phyloP scores from a whole-genome alignment of 148 eudicot species.

The Amaranthus cruentus region DNA sequence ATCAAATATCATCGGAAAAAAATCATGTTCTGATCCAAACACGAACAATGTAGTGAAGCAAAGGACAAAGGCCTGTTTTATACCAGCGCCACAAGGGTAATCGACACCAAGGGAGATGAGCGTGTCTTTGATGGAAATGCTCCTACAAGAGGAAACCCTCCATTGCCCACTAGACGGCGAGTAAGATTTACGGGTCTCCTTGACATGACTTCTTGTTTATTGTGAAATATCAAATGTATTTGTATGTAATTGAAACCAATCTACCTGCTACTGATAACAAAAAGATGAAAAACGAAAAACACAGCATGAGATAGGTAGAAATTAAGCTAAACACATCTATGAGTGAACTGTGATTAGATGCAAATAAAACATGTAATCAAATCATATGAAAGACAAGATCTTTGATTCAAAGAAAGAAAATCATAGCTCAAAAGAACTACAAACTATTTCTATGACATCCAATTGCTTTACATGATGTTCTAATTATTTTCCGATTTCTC shows the following conservation, averaged over 20 bases:
- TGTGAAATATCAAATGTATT: neutral
- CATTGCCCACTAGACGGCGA: conserved; percentile 63
- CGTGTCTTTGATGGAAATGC: conserved; percentile 77
- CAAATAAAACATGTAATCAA: neutral
- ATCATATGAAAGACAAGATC: neutral
- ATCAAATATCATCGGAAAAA: neutral
- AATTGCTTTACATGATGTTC: neutral
- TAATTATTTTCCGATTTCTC: neutral
- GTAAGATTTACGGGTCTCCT: conserved; percentile 74
- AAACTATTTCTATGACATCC: neutral
- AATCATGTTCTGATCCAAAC: neutral
- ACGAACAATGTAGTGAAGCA: neutral
- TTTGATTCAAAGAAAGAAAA: neutral
- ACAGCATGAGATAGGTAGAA: conserved; percentile 16
- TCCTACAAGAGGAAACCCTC: conserved; percentile 65
- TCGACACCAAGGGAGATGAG: conserved; percentile 66
- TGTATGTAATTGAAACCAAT: neutral
- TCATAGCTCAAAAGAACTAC: neutral
- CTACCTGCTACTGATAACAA: neutral
- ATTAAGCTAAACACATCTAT: neutral
- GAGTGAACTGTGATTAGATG: neutral
- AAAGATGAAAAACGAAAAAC: conserved; percentile 10
- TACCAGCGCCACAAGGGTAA: conserved; percentile 35
- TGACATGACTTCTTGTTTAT: conserved; percentile 47
- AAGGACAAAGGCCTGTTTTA: conserved; percentile 3